Evolutionary conservation across 768 basidiomycete genomes (phyloP), one percentile per base, ranked within the genome.

Genomic region (Basidioascus undulatus): DNA sequence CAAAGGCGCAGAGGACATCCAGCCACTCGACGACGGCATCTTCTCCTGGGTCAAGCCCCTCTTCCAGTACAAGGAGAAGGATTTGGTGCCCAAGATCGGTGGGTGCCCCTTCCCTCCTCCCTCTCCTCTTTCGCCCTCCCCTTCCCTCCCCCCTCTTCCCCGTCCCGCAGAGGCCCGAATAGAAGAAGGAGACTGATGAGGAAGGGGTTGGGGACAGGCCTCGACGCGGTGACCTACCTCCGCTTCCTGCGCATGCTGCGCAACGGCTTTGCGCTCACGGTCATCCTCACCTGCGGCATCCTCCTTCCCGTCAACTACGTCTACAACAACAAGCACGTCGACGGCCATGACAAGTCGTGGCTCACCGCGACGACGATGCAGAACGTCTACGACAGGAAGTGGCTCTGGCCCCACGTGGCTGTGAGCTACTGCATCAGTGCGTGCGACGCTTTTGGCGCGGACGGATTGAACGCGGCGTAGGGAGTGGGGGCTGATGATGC

Each of bases 41-140:
- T 69, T 83, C 36, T 80, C 82, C 47, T 98, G 89, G 89, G 62
- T 94, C 1, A 73, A 76, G 7, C 86, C 86, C 1, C 69, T 94
- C 31, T 52, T 82, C 27, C 69, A 72, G 46, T 74, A 77, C 20
- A 76, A 75, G 52, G 86, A 94, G 55, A 73, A 79, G n/a, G 78
- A 84, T 46, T 70, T 92, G 26, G 63, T 89, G 16, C 47, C 51
- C 21, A 57, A 57, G 24, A 55, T 60, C 41, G 59, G 57, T 55
- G 21, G 35, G 53, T 51, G 5, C 2, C 9, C 16, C 3, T 13
- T 21, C 20, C 13, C 9, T 3, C 16, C 1, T 32, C 27, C 12
- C 3, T 16, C 32, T 24, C 5, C 40, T 35, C 16, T 13, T 19
- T 25, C 25, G n/a, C 12, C 5, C 4, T 6, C 31, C 19, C 21